Evolutionary conservation across 257 asterid species (phyloP), one percentile per base, ranked within the genome.

Genomic region (Capsicum chinense): DNA sequence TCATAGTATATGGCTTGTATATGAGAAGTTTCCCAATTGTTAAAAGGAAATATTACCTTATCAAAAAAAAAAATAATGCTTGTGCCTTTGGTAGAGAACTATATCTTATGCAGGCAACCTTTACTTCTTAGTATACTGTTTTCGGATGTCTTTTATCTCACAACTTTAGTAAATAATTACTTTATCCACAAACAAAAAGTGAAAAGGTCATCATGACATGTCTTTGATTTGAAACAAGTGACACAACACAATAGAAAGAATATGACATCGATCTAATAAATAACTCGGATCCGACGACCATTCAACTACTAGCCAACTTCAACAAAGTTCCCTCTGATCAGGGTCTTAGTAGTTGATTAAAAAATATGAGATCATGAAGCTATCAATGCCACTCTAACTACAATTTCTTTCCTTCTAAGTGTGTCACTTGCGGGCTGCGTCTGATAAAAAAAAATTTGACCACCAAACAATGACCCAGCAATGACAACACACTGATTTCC

Each of bases 401-500:
- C 79, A 5, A 48, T 71, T 44, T 71, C 58, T 71, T 0, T 56
- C 58, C 79, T 44, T 47, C 79, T 44, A 71, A 71, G 17, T 57
- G 44, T 44, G 79, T 47, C 79, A 47, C 15, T 58, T 71, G 79
- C 17, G 11, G n/a, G 8, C 79, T 71, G 79, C 17, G 11, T 71
- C 58, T 19, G 47, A 37, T 26, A 26, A 67, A 67, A 67, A 13
- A 71, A 71, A 70, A 44, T 71, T 71, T 71, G 57, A 71, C 10
- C 37, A 10, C 57, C 37, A 47, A 15, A 44, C 2, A 35, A 44
- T 70, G 56, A 70, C 79, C 37, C 35, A 5, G 79, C 57, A 69
- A 69, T 42, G 56, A 70, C 14, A 4, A 56, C 58, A 71, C 58
- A 71, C 58, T 37, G 10, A 71, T 71, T 71, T 44, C 79, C 79